Conservation (phyloP, 1,139 yeast genomes). For the Lodderomyces elongisporus region DNA sequence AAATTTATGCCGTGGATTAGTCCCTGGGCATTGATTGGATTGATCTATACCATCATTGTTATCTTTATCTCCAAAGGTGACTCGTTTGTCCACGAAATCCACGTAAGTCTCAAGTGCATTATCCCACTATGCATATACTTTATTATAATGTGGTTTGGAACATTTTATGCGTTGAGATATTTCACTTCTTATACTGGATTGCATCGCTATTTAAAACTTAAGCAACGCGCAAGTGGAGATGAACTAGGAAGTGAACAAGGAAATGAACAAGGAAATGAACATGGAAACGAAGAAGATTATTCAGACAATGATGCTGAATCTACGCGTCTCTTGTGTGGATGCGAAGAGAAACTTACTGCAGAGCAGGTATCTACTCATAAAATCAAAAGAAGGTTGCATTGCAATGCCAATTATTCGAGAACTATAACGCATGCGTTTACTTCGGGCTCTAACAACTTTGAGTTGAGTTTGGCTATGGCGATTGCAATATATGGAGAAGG, state of each 20-base stretch:
- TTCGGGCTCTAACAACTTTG: constrained; percentile 54
- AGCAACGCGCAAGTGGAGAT: no score
- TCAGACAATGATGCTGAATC: constrained; percentile 4
- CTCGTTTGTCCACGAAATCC: constrained; percentile 44
- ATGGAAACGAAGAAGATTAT: constrained; percentile 2
- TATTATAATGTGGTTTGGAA: constrained; percentile 39
- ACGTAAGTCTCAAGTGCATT: constrained; percentile 47
- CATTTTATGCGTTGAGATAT: constrained; percentile 37
- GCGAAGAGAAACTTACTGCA: constrained; percentile 21
- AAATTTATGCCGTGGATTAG: constrained; percentile 34
- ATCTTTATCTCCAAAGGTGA: constrained; percentile 53
- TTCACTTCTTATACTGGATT: constrained; percentile 10
- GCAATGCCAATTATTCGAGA: constrained; percentile 38
- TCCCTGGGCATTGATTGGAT: constrained; percentile 51
- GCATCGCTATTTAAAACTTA: background rate
- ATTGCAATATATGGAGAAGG: constrained; percentile 50
- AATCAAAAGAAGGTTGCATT: constrained; percentile 15
- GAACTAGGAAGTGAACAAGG: no score
- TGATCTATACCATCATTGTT: constrained; percentile 49
- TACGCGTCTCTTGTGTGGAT: constrained; percentile 28
- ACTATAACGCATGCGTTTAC: constrained; percentile 52
- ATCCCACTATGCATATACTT: constrained; percentile 50
- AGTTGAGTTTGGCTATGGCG: constrained; percentile 51
- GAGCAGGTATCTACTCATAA: constrained; percentile 2
- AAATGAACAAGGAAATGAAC: no score